A percentile compares a stretch with the other conserved stretches of the same genome.
phyloP scores from a whole-genome alignment of 2,329 filamentous ascomycete genomes.

The Aspergillus pseudonomiae region DNA sequence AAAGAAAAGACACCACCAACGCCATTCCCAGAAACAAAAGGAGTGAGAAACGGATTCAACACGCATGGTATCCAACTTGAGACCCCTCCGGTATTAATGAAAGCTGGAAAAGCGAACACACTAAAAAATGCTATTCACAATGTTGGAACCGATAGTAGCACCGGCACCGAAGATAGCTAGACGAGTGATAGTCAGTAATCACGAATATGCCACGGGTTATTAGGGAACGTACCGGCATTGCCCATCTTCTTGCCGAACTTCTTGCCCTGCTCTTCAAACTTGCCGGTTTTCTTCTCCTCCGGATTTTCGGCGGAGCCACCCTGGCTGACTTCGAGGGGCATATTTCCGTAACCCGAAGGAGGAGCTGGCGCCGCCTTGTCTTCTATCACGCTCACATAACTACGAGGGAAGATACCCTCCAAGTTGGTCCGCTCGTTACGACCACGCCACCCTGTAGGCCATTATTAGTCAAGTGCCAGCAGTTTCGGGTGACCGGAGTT shows the following conservation, averaged over 20 bases:
- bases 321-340: slow-evolving; percentile 76
- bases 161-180: slow-evolving; percentile 89
- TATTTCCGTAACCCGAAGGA: slow-evolving; percentile 56
- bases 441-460: slow-evolving; percentile 70
- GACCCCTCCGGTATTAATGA: not conserved
- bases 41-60: slow-evolving; percentile 4
- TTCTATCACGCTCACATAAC: slow-evolving; percentile 76
- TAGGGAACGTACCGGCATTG: slow-evolving; percentile 55
- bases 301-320: slow-evolving; percentile 46
- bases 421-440: slow-evolving; percentile 77
- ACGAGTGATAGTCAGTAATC: slow-evolving; percentile 24
- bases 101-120: slow-evolving; percentile 1
- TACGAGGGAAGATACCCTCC: slow-evolving; percentile 94
- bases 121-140: slow-evolving; percentile 89
- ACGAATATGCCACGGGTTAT: not conserved
- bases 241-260: slow-evolving; percentile 97
- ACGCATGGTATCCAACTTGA: slow-evolving; percentile 6
- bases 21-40: slow-evolving; percentile 33
- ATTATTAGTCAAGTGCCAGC: slow-evolving; percentile 17
- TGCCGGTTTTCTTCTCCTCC: slow-evolving; percentile 56
- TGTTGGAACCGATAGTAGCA: slow-evolving; percentile 84
- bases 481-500: not conserved
- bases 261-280: slow-evolving; percentile 77
- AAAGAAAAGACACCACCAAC: slow-evolving; percentile 34
- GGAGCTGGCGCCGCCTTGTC: slow-evolving; percentile 56